These are phyloP conservation scores for Rhododendron molle DNA, from an alignment of 148 eudicot species.

Conservation along the genomic window DNA sequence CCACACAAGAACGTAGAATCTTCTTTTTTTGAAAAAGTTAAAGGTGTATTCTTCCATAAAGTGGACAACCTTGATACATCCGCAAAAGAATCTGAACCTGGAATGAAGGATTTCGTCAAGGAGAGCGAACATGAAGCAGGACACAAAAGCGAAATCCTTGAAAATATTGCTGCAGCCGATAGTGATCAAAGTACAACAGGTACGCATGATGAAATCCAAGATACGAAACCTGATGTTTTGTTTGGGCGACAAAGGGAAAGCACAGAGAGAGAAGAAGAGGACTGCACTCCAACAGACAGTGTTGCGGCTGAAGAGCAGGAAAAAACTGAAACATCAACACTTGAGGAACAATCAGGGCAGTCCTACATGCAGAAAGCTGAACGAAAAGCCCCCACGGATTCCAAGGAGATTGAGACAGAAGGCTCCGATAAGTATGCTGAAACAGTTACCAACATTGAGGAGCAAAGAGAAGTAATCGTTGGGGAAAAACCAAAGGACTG, in stretches of 20 bases:
- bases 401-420: constrained; percentile 8
- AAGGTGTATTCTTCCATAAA: neutral
- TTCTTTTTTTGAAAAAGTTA: neutral
- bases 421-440: neutral
- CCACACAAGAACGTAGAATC: neutral
- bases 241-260: neutral
- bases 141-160: neutral
- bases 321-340: constrained; percentile 1
- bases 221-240: neutral
- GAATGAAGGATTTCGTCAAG: neutral
- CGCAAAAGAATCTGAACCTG: neutral
- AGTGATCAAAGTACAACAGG: neutral
- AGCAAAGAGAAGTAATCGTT: constrained; percentile 13
- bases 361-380: neutral
- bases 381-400: constrained; percentile 9
- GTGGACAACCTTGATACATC: constrained; percentile 8
- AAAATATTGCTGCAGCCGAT: neutral
- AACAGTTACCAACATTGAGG: neutral
- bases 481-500: neutral
- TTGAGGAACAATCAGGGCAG: neutral
- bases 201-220: neutral
- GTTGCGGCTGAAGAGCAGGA: neutral
- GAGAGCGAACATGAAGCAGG: neutral
- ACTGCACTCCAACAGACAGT: neutral
- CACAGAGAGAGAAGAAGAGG: neutral